These are phyloP conservation scores for Fraxinus cuspidata DNA, from an alignment of 257 asterid species.

Conservation along the genomic window DNA sequence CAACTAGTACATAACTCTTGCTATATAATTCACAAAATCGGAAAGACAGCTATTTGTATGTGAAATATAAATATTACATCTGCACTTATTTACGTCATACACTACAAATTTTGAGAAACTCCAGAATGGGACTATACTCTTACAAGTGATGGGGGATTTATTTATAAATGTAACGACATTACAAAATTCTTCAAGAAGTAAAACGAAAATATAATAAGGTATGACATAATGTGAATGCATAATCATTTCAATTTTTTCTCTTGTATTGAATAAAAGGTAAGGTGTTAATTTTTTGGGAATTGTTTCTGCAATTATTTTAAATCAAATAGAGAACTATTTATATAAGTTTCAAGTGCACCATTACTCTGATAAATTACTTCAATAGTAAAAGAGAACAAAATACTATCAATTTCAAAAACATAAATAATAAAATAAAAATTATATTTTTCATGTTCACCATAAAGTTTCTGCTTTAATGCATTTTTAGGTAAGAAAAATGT, in stretches of 20 bases:
- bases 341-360: no score
- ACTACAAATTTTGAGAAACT: not conserved
- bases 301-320: no score
- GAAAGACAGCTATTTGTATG: not conserved
- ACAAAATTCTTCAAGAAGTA: not conserved
- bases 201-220: no score
- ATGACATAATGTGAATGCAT: not conserved
- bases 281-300: no score
- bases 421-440: no score
- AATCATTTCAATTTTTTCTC: no score
- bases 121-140: not conserved
- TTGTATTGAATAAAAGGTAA: no score
- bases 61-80: no score
- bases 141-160: no score
- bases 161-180: no score
- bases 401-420: not conserved
- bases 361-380: no score
- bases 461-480: not conserved
- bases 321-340: no score
- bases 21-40: not conserved
- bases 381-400: not conserved
- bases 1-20: not conserved
- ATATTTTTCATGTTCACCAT: not conserved
- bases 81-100: not conserved
- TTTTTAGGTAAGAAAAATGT: not conserved